Base-by-base conservation (phyloP, 805 yeast genomes). In the Candida hispaniensis region DNA sequence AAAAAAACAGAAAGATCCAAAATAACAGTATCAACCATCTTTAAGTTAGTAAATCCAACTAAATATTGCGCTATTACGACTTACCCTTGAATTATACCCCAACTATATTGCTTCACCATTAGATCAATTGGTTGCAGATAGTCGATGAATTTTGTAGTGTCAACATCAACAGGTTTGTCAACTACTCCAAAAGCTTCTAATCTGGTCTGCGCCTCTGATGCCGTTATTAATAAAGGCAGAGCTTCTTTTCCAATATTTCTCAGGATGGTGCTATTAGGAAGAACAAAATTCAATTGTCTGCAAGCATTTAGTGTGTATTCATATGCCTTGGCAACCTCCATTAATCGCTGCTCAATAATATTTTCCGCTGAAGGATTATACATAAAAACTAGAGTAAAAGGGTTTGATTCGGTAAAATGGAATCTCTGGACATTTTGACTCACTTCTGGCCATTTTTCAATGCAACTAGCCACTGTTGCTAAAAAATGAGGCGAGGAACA, bases 31-130 rank as follows among this genome's bases (percentile, higher is more conserved):
- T n/a, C n/a, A n/a, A n/a, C n/a, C n/a, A n/a, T n/a, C n/a, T n/a
- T n/a, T n/a, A n/a, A n/a, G n/a, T n/a, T n/a, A n/a, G n/a, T n/a
- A n/a, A n/a, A n/a, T n/a, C n/a, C n/a, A n/a, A n/a, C n/a, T n/a
- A n/a, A n/a, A n/a, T n/a, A n/a, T n/a, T n/a, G n/a, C n/a, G n/a
- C n/a, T n/a, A n/a, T n/a, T n/a, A n/a, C n/a, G n/a, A n/a, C n/a
- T n/a, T n/a, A n/a, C n/a, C n/a, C 36, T 14, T 32, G 36, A n/a
- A 32, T 32, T 21, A 32, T 32, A 5, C 36, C 36, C 5, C 23
- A 23, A 4, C 28, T 32, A 18, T 32, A 32, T 7, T 32, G 36
- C 17, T 21, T 27, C 13, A 32, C 24, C 5, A 24, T 21, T 3
- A 32, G 23, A 9, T 32, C 36, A 27, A 32, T 32, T 4, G 36